These are phyloP conservation scores for Solanum medicagineum DNA, from an alignment of 257 asterid genomes.

Conservation along the genomic window DNA sequence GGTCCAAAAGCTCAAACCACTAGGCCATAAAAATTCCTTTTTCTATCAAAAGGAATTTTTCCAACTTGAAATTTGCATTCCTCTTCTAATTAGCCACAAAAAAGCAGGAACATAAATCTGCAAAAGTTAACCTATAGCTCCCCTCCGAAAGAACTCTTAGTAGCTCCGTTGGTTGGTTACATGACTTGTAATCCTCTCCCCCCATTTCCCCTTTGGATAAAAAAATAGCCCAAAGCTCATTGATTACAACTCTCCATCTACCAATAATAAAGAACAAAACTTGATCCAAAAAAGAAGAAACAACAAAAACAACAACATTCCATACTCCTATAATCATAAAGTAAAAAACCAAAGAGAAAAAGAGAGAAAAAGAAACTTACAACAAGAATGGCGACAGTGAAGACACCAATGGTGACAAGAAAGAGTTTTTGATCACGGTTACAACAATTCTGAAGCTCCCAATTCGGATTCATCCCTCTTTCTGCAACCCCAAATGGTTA, in stretches of 20 bases:
- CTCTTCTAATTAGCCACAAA: not conserved
- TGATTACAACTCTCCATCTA: not conserved
- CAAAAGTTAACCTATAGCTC: not conserved
- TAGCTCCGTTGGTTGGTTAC: no score
- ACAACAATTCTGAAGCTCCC: slow-evolving; percentile 65
- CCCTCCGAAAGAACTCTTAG: no score
- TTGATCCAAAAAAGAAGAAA: not conserved
- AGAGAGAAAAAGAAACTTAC: slow-evolving; percentile 18
- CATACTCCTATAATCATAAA: not conserved
- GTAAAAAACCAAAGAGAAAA: not conserved
- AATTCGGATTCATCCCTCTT: slow-evolving; percentile 42
- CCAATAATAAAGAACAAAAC: not conserved
- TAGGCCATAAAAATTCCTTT: not conserved
- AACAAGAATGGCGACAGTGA: slow-evolving; percentile 51
- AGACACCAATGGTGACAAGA: slow-evolving; percentile 55
- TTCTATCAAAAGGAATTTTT: not conserved
- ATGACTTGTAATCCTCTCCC: no score
- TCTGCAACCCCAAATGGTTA: not conserved
- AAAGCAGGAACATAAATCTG: not conserved
- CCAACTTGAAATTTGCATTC: not conserved
- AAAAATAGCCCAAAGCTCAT: not conserved
- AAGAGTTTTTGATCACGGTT: slow-evolving; percentile 47
- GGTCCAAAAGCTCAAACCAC: no score
- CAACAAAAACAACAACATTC: not conserved
- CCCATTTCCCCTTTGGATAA: no score